Base-by-base conservation (phyloP, 345 rosid genomes). In the Moringa oleifera region DNA sequence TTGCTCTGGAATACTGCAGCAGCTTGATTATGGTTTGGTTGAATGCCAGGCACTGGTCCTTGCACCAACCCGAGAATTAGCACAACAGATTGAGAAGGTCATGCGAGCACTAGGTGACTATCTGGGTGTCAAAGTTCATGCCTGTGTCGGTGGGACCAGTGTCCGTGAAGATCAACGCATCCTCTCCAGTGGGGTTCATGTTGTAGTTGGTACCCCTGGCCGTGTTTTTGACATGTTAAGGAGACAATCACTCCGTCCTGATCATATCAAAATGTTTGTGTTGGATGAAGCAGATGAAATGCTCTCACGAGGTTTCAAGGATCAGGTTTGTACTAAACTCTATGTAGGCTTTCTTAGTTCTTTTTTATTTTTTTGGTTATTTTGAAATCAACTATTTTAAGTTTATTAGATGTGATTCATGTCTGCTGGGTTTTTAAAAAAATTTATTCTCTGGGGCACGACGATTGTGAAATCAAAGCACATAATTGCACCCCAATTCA, bases 251-350 rank as follows among this genome's bases (percentile, higher is more conserved):
- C 88, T 87, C 25, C 85, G 84, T 23, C 84, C 90, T 18, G 93
- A 87, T 63, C 0, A 63, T 63, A 87, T 87, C 59, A 82, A 68
- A 80, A 86, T 86, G 79, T 86, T 86, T 75, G 87, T 83, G 23
- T 73, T 86, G 71, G 93, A 86, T 66, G 93, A 86, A 68, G 93
- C 93, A 51, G 93, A 87, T 74, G 93, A 87, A 51, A 87, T 87
- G 93, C 90, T 87, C 62, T 87, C 93, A 21, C 88, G 94, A 55
- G 94, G 94, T 63, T 87, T 87, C 68, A 87, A 87, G 76, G 94
- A 87, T 73, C 94, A 87, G 89, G 93, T 84, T n/a, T n/a, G n/a
- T n/a, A n/a, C n/a, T n/a, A n/a, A n/a, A n/a, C n/a, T n/a, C n/a
- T n/a, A n/a, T n/a, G n/a, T n/a, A n/a, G n/a, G n/a, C n/a, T n/a